Base-by-base conservation (phyloP, 2,329 filamentous ascomycete species). In the Ophiostoma pallidulum region DNA sequence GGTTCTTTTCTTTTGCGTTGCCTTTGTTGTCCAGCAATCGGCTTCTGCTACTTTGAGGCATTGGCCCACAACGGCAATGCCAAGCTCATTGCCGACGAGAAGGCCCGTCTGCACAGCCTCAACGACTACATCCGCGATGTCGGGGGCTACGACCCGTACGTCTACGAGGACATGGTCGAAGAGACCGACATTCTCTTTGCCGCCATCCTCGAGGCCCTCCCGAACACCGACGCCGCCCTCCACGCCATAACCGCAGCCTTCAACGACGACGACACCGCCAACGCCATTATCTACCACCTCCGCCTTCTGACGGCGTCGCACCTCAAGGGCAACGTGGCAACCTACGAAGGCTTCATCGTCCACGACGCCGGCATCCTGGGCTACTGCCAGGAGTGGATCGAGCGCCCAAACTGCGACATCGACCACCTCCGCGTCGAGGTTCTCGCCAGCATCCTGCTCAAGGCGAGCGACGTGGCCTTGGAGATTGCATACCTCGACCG, bases 401-500 rank as follows among this genome's bases (percentile, higher is more conserved):
- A 94, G 61, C 78, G 84, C 0, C 74, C 82, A 14, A 77, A 82
- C 56, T 79, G 81, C 43, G 91, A 97, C 67, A 94, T 97, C 53
- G 92, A 98, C 57, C 82, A 96, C 58, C 70, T 95, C n/a, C 86
- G 87, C 37, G 74, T 97, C 53, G 79, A 79, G 51, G 78, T 87
- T 3, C 71, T 97, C 42, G 78, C 84, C 52, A 82, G 91, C 53
- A 77, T 88, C 22, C 73, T 97, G 4, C 77, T 97, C 53, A 83
- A 86, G 59, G 86, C 84, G 8, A 82, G 82, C 42, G 80, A 81
- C 14, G 79, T 96, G 53, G 80, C 82, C 4, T 77, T 97, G 18
- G 88, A 96, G 60, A 86, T 97, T 53, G 80, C 88, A 46, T 96
- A 97, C 61, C 78, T 98, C 8, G 92, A 97, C 62, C 80, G 88